Evolutionary conservation across 805 yeast genomes (phyloP).

Genomic region (Maudiozyma bulderi): DNA sequence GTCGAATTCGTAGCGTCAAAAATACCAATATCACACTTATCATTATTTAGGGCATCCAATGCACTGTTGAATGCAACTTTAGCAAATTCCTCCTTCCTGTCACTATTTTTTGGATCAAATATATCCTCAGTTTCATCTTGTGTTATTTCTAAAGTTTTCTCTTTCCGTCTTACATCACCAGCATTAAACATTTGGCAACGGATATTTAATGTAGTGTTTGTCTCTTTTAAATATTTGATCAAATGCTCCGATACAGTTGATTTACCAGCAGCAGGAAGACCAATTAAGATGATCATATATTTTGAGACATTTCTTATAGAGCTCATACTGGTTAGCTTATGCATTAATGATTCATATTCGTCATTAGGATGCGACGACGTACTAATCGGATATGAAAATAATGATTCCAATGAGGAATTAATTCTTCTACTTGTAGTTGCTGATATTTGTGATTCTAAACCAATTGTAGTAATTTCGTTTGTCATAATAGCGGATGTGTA

Average conservation of each 20-base stretch:
- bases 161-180: constrained; percentile 57
- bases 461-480: background rate
- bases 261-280: constrained; percentile 71
- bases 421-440: background rate
- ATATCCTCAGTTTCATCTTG: constrained; percentile 32
- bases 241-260: constrained; percentile 61
- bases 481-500: background rate
- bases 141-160: constrained; percentile 18
- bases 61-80: constrained; percentile 40
- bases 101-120: constrained; percentile 33
- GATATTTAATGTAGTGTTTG: constrained; percentile 15
- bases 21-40: constrained; percentile 43
- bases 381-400: background rate
- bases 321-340: background rate
- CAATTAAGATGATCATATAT: constrained; percentile 62
- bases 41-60: constrained; percentile 33
- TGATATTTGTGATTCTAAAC: background rate
- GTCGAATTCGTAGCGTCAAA: constrained; percentile 56
- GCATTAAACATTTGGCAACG: constrained; percentile 53
- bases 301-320: constrained; percentile 22
- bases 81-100: constrained; percentile 44
- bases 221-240: constrained; percentile 42
- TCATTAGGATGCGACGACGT: background rate
- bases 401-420: background rate
- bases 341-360: background rate